Evolutionary conservation across 352 stramenopile species (phyloP).

Genomic region (Phytophthora fragariaefolia): DNA sequence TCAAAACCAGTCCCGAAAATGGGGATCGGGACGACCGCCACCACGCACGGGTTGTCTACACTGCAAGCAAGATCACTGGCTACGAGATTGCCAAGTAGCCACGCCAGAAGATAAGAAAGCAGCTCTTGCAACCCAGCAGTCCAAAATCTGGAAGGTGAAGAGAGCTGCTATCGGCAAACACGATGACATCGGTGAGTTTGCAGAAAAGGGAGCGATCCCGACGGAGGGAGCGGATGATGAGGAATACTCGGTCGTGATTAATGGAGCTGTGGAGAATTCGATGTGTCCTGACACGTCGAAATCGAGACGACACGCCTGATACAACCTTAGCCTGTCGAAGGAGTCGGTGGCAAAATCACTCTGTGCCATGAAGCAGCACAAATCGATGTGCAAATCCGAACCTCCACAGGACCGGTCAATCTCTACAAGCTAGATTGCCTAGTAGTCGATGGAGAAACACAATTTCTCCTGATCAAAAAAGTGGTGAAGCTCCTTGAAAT

Average conservation of each 20-base stretch:
- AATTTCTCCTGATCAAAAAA: conserved; percentile 10
- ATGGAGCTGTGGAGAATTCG: conserved; percentile 11
- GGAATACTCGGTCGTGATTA: conserved; percentile 4
- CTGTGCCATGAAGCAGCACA: not conserved
- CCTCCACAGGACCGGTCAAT: conserved; percentile 14
- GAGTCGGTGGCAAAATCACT: not conserved
- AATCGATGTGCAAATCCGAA: conserved; percentile 18
- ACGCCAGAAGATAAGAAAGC: not conserved
- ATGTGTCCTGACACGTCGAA: conserved; percentile 12
- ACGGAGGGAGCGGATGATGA: not conserved
- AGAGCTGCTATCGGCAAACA: not conserved
- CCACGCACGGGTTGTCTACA: not conserved
- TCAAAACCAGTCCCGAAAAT: too few species aligned
- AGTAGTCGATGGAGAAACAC: not conserved
- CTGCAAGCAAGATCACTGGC: not conserved
- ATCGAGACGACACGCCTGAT: not conserved
- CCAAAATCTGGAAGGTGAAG: not conserved
- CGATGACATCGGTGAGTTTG: not conserved
- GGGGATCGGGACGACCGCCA: not conserved
- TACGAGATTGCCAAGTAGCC: not conserved
- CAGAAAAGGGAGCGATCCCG: not conserved
- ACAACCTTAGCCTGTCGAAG: not conserved
- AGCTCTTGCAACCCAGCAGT: not conserved
- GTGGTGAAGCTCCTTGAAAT: conserved; percentile 19
- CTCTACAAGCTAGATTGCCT: conserved; percentile 15